A percentile compares a stretch with the other conserved stretches of the same genome.
phyloP scores from a whole-genome alignment of 2,329 filamentous ascomycete genomes.

The Tympanopsis confertula region DNA sequence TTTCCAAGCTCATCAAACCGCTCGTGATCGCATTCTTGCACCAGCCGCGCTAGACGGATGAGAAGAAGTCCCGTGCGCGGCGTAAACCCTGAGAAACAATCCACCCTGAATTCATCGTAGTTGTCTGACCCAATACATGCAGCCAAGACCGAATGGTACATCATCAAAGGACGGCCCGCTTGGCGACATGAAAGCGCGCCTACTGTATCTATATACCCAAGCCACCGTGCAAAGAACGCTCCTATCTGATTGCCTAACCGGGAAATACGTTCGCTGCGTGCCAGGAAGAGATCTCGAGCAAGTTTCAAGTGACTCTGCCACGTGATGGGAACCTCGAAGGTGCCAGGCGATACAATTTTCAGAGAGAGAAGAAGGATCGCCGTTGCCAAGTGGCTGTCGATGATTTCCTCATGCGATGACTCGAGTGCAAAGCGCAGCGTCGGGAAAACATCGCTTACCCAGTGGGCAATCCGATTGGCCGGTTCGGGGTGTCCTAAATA shows the following conservation, averaged over 20 bases:
- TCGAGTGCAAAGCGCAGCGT: slow-evolving; percentile 56
- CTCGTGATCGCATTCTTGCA: background rate
- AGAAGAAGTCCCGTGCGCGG: background rate
- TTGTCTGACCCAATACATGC: background rate
- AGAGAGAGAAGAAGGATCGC: slow-evolving; percentile 77
- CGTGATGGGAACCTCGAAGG: slow-evolving; percentile 67
- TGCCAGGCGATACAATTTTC: slow-evolving; percentile 72
- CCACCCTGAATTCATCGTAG: background rate
- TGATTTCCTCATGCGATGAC: slow-evolving; percentile 48
- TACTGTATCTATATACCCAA: background rate
- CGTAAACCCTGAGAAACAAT: background rate
- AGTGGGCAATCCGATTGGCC: slow-evolving; percentile 64
- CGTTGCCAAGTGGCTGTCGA: slow-evolving; percentile 64
- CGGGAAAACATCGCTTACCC: slow-evolving; percentile 71
- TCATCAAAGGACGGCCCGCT: background rate
- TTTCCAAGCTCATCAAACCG: background rate
- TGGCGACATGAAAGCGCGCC: background rate
- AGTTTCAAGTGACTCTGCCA: slow-evolving; percentile 73
- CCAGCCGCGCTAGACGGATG: background rate
- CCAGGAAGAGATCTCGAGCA: slow-evolving; percentile 58
- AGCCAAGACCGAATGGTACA: background rate
- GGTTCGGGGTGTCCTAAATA: slow-evolving; percentile 66
- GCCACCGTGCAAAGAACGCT: slow-evolving; percentile 29
- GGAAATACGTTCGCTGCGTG: slow-evolving; percentile 37
- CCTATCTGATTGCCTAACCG: slow-evolving; percentile 37